Conservation (phyloP, 164 flowering plant genomes). For the Macadamia integrifolia region DNA sequence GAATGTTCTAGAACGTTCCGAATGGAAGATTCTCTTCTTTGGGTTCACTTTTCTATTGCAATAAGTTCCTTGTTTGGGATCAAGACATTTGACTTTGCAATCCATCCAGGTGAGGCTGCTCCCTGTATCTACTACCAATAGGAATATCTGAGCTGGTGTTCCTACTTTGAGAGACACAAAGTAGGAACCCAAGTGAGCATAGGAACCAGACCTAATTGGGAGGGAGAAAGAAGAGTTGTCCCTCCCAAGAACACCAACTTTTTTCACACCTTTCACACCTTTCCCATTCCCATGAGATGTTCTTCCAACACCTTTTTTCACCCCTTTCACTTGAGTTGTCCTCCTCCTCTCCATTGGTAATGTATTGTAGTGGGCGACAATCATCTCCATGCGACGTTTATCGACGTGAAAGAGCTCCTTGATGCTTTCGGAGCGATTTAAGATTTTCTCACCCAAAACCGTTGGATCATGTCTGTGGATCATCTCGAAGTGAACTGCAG, state of each 20-base stretch:
- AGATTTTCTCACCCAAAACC: not conserved
- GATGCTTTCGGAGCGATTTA: conserved; percentile 4
- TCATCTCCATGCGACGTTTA: conserved; percentile 9
- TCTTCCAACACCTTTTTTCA: too few species aligned
- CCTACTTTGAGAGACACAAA: conserved; percentile 54
- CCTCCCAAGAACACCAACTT: too few species aligned
- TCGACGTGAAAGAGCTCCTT: conserved; percentile 14
- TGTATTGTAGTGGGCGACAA: not conserved
- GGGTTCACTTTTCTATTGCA: too few species aligned
- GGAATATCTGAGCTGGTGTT: conserved; percentile 47
- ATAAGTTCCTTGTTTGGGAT: too few species aligned
- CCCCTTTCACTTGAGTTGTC: not conserved
- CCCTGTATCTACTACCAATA: conserved; percentile 61
- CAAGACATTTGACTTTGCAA: conserved; percentile 20
- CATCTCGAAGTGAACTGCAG: conserved; percentile 13
- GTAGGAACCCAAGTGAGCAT: conserved; percentile 45
- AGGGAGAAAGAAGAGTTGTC: not conserved
- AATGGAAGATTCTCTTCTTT: conserved; percentile 21
- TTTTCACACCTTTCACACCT: too few species aligned
- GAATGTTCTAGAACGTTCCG: conserved; percentile 37
- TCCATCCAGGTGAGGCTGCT: conserved; percentile 80
- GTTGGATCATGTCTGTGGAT: conserved; percentile 13
- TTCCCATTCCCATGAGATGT: too few species aligned
- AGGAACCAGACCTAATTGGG: conserved; percentile 45
- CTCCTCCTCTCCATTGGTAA: not conserved